Evolutionary conservation across 345 rosid species (phyloP).

Genomic region (Moricandia arvensis): DNA sequence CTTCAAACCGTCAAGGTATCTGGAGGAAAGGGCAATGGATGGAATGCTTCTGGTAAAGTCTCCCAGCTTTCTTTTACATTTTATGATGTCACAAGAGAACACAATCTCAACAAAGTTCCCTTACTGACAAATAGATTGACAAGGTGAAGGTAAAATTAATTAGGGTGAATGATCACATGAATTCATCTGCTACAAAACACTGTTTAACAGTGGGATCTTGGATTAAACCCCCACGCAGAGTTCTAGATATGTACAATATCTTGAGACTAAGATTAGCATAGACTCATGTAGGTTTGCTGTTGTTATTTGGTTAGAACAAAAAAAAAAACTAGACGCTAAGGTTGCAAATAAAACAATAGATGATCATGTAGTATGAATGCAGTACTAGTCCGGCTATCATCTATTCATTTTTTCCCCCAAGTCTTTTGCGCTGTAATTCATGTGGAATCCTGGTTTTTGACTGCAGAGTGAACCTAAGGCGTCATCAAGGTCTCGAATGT

Average conservation of each 20-base stretch:
- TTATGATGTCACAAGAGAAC: neutral
- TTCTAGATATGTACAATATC: neutral
- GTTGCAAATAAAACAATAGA: neutral
- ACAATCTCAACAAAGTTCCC: slow-evolving; percentile 4
- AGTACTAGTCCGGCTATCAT: neutral
- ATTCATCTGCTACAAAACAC: neutral
- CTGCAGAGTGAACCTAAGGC: slow-evolving; percentile 36
- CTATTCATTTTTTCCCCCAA: neutral
- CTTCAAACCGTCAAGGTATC: slow-evolving; percentile 71
- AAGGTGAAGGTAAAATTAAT: neutral
- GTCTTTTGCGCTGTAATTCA: neutral
- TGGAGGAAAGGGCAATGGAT: slow-evolving; percentile 80
- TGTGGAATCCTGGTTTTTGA: neutral
- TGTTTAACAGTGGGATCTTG: neutral
- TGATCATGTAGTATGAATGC: neutral
- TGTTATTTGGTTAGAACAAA: neutral
- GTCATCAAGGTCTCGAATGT: slow-evolving; percentile 28
- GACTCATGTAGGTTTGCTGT: neutral
- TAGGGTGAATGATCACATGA: neutral
- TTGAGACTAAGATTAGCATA: neutral
- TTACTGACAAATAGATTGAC: neutral
- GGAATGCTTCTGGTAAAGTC: slow-evolving; percentile 69
- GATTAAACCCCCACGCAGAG: neutral
- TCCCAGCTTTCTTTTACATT: slow-evolving; percentile 3
- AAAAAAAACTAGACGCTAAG: neutral